These are phyloP conservation scores for Russula brevipes DNA, from an alignment of 768 basidiomycete species.

Conservation along the genomic window DNA sequence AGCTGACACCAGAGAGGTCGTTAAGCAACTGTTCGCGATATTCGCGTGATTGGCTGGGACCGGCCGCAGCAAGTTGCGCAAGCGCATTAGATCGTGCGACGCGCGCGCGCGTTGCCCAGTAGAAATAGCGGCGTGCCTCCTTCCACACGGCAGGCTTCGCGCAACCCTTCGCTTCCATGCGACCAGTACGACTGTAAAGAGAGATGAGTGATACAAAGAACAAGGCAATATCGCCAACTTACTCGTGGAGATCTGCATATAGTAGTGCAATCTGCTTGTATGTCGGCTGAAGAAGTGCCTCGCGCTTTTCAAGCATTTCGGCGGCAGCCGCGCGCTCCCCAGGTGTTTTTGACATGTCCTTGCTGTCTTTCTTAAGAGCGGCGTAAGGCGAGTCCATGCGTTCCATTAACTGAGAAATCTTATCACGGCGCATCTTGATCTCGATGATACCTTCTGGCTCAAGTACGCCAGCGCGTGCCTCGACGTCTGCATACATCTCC, in stretches of 20 bases:
- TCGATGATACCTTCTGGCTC: slow-evolving; percentile 98
- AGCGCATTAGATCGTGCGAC: slow-evolving; percentile 64
- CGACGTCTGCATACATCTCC: slow-evolving; percentile 99
- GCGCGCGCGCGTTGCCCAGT: slow-evolving; percentile 88
- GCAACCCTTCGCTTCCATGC: slow-evolving; percentile 97
- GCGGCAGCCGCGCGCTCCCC: slow-evolving; percentile 71
- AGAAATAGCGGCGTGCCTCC: slow-evolving; percentile 83
- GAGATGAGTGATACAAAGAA: not conserved
- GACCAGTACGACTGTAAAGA: slow-evolving; percentile 69
- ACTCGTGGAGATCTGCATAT: slow-evolving; percentile 97
- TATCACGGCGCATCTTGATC: slow-evolving; percentile 96
- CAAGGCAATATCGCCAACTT: slow-evolving; percentile 30
- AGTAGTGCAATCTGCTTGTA: slow-evolving; percentile 92
- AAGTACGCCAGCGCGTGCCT: slow-evolving; percentile 91
- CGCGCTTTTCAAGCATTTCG: slow-evolving; percentile 66
- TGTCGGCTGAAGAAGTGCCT: slow-evolving; percentile 75
- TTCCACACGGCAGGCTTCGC: slow-evolving; percentile 86
- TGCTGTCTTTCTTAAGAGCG: slow-evolving; percentile 71
- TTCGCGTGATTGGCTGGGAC: slow-evolving; percentile 62
- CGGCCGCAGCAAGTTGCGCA: slow-evolving; percentile 58
- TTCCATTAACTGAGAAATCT: slow-evolving; percentile 86
- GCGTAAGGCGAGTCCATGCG: slow-evolving; percentile 84
- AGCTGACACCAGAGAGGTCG: slow-evolving; percentile 52
- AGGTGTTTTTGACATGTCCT: slow-evolving; percentile 62
- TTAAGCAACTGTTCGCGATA: slow-evolving; percentile 63